phyloP scores from a whole-genome alignment of 352 stramenopile genomes.

The Globisporangium megalacanthum region DNA sequence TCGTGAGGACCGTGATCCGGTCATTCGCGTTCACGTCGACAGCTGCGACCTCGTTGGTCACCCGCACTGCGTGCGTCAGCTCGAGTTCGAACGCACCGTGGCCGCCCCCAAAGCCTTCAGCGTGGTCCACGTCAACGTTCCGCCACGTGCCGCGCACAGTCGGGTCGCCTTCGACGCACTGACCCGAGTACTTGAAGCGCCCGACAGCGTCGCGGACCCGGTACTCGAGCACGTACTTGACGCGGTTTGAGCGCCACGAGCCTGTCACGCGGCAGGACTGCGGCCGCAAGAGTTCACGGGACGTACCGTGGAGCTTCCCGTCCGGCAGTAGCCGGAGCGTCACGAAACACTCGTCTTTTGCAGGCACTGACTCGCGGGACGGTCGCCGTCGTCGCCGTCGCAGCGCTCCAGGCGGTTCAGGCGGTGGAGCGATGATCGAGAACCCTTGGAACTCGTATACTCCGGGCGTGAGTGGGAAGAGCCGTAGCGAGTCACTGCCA shows the following conservation, averaged over 20 bases:
- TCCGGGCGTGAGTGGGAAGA: conserved; percentile 50
- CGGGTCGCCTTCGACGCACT: conserved; percentile 22
- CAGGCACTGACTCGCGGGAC: conserved; percentile 1
- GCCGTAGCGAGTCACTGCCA: neutral
- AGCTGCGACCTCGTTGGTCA: conserved; percentile 2
- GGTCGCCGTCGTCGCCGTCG: conserved; percentile 1
- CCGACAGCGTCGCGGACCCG: conserved; percentile 58
- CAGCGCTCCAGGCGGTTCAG: neutral
- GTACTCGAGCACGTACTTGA: conserved; percentile 61
- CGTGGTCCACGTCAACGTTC: conserved; percentile 52
- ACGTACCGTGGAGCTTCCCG: conserved; percentile 44
- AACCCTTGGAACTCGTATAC: conserved; percentile 66
- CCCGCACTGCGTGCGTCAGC: conserved; percentile 23
- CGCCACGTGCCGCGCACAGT: conserved; percentile 46
- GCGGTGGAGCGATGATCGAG: conserved; percentile 30
- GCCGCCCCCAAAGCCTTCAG: conserved; percentile 42
- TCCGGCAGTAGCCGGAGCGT: conserved; percentile 51
- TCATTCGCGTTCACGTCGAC: conserved; percentile 23
- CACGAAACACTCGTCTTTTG: conserved; percentile 59
- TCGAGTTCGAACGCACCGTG: conserved; percentile 52
- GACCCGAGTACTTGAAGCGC: conserved; percentile 54
- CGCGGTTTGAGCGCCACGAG: conserved; percentile 45
- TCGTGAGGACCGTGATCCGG: conserved; percentile 38
- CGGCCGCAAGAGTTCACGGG: conserved; percentile 51
- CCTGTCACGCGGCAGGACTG: conserved; percentile 47